Base-by-base conservation (phyloP, 257 asterid genomes). In the Rhazya stricta region DNA sequence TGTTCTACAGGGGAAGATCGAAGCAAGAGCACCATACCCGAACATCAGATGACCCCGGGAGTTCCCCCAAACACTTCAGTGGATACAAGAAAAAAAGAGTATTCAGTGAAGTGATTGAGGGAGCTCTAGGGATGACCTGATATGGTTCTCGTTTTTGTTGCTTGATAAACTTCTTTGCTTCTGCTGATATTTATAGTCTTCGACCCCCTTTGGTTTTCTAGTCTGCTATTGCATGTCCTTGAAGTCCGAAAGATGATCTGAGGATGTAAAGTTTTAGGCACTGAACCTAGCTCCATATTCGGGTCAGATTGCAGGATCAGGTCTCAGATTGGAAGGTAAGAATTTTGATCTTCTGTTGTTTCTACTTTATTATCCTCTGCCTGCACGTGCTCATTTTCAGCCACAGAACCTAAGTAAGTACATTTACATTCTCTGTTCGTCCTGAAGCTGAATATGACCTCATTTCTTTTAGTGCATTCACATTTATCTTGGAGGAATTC, bases 1-100 rank as follows among this genome's bases (percentile, higher is more conserved):
- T n/a, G n/a, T n/a, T n/a, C n/a, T n/a, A n/a, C n/a, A n/a, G n/a
- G n/a, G n/a, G n/a, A n/a, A n/a, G n/a, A n/a, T n/a, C n/a, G n/a
- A n/a, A n/a, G n/a, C n/a, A n/a, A n/a, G n/a, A n/a, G n/a, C n/a
- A n/a, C n/a, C n/a, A n/a, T n/a, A n/a, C n/a, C n/a, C n/a, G n/a
- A n/a, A n/a, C n/a, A 62, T 19, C 29, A 65, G 45, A 6, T 65
- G 0, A 36, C 75, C 76, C 69, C 83, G 25, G 67, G 91, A 87
- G 91, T 85, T 85, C 91, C 86, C 88, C 86, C 86, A 78, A 87
- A 87, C 88, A 85, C 86, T 81, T 83, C 79, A 83, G 86, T 74
- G 83, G 34, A 82, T 62, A 57, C 45, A 9, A 21, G 1, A 19
- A n/a, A n/a, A n/a, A 66, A 5, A 16, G 18, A 18, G 66, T n/a